Evolutionary conservation across 23 red algal genomes (phyloP), one percentile per base, ranked within the genome.

Genomic region (Gracilaria caudata): DNA sequence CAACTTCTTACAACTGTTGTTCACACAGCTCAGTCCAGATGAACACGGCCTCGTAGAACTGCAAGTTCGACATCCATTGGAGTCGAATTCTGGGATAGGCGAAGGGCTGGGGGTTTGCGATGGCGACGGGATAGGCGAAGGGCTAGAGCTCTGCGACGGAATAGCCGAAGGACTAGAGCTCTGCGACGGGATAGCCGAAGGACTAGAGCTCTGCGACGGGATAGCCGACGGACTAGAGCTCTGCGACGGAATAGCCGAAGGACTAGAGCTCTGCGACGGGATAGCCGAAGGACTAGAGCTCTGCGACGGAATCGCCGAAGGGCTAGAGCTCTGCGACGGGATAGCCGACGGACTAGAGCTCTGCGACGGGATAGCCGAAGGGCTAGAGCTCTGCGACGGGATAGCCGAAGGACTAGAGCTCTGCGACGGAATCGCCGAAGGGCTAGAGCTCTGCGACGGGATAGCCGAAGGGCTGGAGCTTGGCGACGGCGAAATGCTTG

Each of bases 11-110:
- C 60, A 65, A 35, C 60, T 65, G 33, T 65, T 65, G 33, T 65
- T 65, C 13, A 65, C 13, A 35, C 60, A 65, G 60, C 60, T 65
- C 60, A 32, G 26, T 28, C 60, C 60, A 35, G 60, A 65, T 32
- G 26, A 28, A 65, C 60, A 65, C 33, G 60, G 60, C 60, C 33
- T 65, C 26, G 25, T 65, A 32, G 33, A 65, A 35, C 60, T 65
- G 60, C 60, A 65, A 35, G 60, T 65, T 65, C 60, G 4, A 65
- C 60, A 65, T 65, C 60, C 60, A 65, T 65, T 35, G 13, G 60
- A 28, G 33, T 65, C 60, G 13, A 65, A 65, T 65, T 65, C 60
- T 7, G 60, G 60, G 60, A 65, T 32, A 28, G 13, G 26, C 33
- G 60, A 65, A 28, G 60, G 60, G 60, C 26, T 65, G 25, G 60